Conservation (phyloP, 225 moss, liverwort and hornwort genomes). For the Sphagnum contortum region DNA sequence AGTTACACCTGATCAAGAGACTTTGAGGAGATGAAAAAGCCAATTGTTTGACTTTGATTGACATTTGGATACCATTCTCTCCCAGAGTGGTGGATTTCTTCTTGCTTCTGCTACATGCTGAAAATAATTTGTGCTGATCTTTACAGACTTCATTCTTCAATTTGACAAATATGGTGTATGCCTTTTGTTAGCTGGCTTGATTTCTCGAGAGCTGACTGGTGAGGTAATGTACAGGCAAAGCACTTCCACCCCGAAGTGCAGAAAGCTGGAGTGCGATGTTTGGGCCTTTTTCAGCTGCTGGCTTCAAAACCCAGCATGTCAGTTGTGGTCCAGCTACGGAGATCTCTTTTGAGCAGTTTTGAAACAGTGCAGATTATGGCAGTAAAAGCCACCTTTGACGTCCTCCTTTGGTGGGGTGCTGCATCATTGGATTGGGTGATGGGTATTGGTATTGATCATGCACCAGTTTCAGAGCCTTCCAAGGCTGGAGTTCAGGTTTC, state of each 20-base stretch:
- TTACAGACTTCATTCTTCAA: no score
- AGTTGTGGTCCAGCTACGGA: slow-evolving; percentile 52
- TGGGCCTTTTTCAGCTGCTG: slow-evolving; percentile 72
- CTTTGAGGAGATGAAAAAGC: no score
- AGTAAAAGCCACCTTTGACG: slow-evolving; percentile 77
- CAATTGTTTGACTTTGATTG: no score
- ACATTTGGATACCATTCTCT: no score
- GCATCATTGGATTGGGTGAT: slow-evolving; percentile 50
- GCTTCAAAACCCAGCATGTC: slow-evolving; percentile 40
- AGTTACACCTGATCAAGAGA: no score
- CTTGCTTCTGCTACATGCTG: no score
- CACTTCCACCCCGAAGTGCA: slow-evolving; percentile 80
- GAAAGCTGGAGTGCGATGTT: slow-evolving; percentile 73
- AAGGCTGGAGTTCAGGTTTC: slow-evolving; percentile 36
- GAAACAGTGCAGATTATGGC: slow-evolving; percentile 72
- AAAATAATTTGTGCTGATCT: no score
- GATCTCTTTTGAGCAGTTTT: slow-evolving; percentile 43
- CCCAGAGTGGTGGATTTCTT: no score
- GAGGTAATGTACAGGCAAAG: slow-evolving; percentile 42
- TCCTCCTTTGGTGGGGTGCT: slow-evolving; percentile 76
- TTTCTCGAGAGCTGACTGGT: neutral
- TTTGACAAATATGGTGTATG: no score
- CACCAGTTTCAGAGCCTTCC: slow-evolving; percentile 25
- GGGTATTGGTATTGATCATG: slow-evolving; percentile 34
- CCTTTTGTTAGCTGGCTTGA: no score